phyloP scores from a whole-genome alignment of 1,284 basidiomycete genomes.

The Rhodotorula sp. region DNA sequence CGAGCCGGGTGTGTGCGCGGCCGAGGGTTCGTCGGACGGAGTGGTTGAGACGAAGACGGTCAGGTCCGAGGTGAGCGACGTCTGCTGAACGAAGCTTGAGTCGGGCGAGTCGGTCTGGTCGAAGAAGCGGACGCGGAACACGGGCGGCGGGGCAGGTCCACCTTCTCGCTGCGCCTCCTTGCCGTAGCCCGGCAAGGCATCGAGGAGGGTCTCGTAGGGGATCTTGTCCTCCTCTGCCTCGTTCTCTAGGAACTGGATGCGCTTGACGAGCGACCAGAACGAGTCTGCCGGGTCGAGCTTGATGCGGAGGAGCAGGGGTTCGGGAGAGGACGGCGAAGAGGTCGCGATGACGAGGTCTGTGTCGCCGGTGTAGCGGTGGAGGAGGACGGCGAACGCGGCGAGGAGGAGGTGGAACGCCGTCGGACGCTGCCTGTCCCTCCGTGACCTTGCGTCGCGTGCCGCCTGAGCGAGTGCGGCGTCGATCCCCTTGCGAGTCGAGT shows the following conservation, averaged over 20 bases:
- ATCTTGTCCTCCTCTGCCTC: slow-evolving; percentile 81
- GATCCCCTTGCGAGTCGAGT: slow-evolving; percentile 44
- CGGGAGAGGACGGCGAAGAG: slow-evolving; percentile 66
- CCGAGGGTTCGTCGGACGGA: slow-evolving; percentile 29
- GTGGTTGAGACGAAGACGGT: slow-evolving; percentile 62
- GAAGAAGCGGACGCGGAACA: slow-evolving; percentile 95
- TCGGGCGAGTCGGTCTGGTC: slow-evolving; percentile 73
- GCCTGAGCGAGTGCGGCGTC: slow-evolving; percentile 5
- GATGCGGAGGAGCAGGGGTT: slow-evolving; percentile 81
- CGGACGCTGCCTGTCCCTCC: slow-evolving; percentile 51
- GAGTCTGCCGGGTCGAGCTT: slow-evolving; percentile 82
- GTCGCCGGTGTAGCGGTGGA: slow-evolving; percentile 95
- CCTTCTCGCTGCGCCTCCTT: slow-evolving; percentile 23
- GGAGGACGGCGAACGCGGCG: slow-evolving; percentile 82
- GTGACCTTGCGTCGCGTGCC: background rate
- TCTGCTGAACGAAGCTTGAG: slow-evolving; percentile 59
- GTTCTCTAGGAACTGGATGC: slow-evolving; percentile 77
- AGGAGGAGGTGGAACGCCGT: slow-evolving; percentile 90
- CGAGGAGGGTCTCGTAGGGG: slow-evolving; percentile 77
- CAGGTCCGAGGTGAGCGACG: slow-evolving; percentile 76
- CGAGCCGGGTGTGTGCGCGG: slow-evolving; percentile 22
- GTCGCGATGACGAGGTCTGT: slow-evolving; percentile 91
- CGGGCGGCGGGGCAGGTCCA: slow-evolving; percentile 46
- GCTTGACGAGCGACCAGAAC: slow-evolving; percentile 86
- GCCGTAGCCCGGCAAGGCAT: slow-evolving; percentile 41